phyloP scores from a whole-genome alignment of 1,139 yeast species.

The Nakaseomyces bracarensis region DNA sequence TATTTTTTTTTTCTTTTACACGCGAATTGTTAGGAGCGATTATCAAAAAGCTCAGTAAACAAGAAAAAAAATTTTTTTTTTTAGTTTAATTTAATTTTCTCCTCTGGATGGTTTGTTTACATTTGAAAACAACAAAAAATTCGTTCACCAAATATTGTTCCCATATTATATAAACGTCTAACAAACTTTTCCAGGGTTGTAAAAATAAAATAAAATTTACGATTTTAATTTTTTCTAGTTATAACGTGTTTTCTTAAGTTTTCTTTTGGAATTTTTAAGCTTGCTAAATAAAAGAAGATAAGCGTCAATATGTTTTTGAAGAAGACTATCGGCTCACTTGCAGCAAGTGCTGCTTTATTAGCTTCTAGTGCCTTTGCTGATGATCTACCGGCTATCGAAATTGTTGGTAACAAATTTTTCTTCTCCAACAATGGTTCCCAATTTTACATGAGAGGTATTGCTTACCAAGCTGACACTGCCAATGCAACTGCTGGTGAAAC shows the following conservation, averaged over 20 bases:
- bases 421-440: conserved; percentile 67
- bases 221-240: too few relatives aligned
- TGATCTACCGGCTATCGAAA: conserved; percentile 42
- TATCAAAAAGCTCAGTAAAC: conserved; percentile 1
- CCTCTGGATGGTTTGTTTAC: not conserved
- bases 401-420: conserved; percentile 63
- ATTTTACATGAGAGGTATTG: conserved; percentile 67
- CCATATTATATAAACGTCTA: not conserved
- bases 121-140: not conserved
- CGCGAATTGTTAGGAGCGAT: not conserved
- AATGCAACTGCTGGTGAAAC: conserved; percentile 42
- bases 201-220: conserved; percentile 1
- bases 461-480: conserved; percentile 65
- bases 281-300: too few relatives aligned
- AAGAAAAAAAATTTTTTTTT: not conserved
- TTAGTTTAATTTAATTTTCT: not conserved
- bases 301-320: conserved; percentile 43
- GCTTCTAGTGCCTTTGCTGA: conserved; percentile 35
- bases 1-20: not conserved
- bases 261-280: too few relatives aligned
- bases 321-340: conserved; percentile 28
- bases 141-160: not conserved
- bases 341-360: conserved; percentile 28
- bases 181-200: not conserved
- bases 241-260: too few relatives aligned